phyloP scores from a whole-genome alignment of 441 rosid species.

The Adansonia madagascariensis region DNA sequence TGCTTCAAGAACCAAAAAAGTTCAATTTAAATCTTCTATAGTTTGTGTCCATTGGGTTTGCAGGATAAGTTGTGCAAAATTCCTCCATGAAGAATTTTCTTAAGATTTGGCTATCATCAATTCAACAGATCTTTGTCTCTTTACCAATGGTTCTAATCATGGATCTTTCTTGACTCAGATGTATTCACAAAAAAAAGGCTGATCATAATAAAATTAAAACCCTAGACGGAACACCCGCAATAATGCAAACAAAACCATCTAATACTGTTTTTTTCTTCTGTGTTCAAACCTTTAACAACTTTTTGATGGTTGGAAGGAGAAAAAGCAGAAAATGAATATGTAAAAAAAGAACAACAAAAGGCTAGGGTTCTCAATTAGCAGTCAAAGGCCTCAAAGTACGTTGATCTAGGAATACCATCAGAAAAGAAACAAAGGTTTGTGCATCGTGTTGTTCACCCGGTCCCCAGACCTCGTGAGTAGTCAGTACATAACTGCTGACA shows the following conservation, averaged over 20 bases:
- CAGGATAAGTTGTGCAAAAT: no score
- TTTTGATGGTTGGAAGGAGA: background rate
- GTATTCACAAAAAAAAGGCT: background rate
- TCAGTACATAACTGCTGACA: background rate
- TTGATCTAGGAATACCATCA: background rate
- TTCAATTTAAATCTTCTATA: background rate
- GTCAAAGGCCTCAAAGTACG: background rate
- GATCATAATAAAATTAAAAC: background rate
- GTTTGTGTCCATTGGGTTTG: background rate
- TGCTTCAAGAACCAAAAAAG: background rate
- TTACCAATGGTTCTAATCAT: background rate
- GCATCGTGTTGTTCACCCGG: background rate
- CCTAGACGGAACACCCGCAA: background rate
- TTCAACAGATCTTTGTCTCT: background rate
- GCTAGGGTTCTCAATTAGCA: conserved; percentile 12
- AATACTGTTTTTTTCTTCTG: no score
- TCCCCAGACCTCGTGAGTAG: background rate
- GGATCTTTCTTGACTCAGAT: background rate
- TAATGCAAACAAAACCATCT: no score
- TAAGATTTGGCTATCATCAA: background rate
- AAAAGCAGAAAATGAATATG: background rate
- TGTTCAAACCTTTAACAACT: background rate
- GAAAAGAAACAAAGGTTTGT: background rate
- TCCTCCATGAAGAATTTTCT: background rate
- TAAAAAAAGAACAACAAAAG: background rate